A percentile compares a stretch with the other conserved stretches of the same genome.
Conservation (phyloP, 345 rosid species). For the Euphorbia lathyris region DNA sequence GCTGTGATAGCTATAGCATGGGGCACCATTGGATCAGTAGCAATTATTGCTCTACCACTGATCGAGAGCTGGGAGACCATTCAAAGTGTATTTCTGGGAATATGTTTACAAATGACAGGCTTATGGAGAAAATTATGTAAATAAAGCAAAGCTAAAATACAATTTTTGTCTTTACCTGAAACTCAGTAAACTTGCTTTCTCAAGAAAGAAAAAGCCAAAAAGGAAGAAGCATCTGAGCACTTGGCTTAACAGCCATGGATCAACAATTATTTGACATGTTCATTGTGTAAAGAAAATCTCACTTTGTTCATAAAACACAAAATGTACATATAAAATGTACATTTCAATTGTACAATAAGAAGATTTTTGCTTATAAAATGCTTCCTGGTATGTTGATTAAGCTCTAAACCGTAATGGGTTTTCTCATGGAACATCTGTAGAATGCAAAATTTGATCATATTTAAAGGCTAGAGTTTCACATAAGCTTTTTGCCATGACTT, state of each 20-base stretch:
- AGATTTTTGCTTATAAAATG: too few species aligned
- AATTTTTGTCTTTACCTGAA: conserved; percentile 63
- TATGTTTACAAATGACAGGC: conserved; percentile 68
- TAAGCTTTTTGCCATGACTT: neutral
- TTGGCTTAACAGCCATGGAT: conserved; percentile 6
- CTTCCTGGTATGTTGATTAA: too few species aligned
- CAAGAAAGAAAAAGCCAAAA: conserved; percentile 49
- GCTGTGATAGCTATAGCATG: conserved; percentile 75
- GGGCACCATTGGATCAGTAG: conserved; percentile 76
- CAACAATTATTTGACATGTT: neutral
- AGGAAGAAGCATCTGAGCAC: conserved; percentile 30
- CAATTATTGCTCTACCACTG: conserved; percentile 64
- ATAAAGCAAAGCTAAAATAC: conserved; percentile 49
- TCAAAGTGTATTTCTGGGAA: conserved; percentile 49
- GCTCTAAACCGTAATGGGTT: too few species aligned
- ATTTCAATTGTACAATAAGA: too few species aligned
- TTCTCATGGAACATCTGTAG: neutral
- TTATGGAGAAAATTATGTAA: conserved; percentile 63
- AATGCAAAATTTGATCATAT: neutral
- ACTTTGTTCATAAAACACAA: neutral
- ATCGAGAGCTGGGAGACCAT: conserved; percentile 81
- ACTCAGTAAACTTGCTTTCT: conserved; percentile 58
- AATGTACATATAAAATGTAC: too few species aligned
- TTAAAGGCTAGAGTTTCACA: neutral
- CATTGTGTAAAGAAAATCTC: neutral